Base-by-base conservation (phyloP, 177 flowering plant genomes). In the Telopea speciosissima region DNA sequence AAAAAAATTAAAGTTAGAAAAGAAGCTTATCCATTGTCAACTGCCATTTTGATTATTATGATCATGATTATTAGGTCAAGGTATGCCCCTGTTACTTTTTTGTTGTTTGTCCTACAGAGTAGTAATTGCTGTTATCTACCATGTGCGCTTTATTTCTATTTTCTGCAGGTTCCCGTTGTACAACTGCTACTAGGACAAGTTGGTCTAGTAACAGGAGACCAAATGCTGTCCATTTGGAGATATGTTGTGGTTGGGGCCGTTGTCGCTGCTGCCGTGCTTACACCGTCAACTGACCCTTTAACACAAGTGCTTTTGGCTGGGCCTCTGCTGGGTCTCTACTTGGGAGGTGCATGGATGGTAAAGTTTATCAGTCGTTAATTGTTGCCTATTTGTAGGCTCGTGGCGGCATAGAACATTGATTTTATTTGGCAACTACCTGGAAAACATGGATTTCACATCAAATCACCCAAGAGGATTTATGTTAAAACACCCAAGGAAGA, bases 191-290 rank as follows among this genome's bases (percentile, higher is more conserved):
- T 94, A 22, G 99, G 99, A 75, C 99, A 92, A 84, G 81, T 85
- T 71, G 99, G 99, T 26, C 54, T 94, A 31, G 97, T 94, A 10
- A 70, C 96, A 5, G 93, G 97, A 68, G 96, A 90, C 70, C 99
- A 94, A 79, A 94, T 94, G 98, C 81, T 94, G 24, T 94, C 98
- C 1, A 82, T 94, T 45, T 94, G 98, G 98, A 88, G 98, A 85
- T 94, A 94, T 66, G 98, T 92, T n/a, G 96, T 92, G 67, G 98
- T 94, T 26, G 98, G 99, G 28, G 88, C 99, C 0, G 97, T 94
- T 21, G 86, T 94, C 52, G 97, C 84, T 2, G 99, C 99, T 24
- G 99, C 99, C 24, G 78, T 94, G 22, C 87, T 94, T 45, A 94
- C 99, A 1, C 99, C 99, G 17, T 94, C 99, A 33, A 94, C 99